phyloP scores from a whole-genome alignment of 768 basidiomycete species.

The Phlegmacium glaucopus region DNA sequence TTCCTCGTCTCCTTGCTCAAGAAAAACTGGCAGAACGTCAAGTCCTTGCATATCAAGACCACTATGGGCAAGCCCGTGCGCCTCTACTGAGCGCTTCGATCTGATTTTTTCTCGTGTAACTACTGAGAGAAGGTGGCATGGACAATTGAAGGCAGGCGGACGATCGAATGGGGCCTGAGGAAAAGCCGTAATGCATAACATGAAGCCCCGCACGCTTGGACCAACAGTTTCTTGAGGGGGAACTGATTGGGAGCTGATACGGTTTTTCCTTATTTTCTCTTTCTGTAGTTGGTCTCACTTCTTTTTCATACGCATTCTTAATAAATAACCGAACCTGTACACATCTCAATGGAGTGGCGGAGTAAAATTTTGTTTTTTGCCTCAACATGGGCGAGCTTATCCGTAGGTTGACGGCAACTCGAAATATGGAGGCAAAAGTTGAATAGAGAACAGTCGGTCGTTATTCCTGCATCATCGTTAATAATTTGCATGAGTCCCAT shows the following conservation, averaged over 20 bases:
- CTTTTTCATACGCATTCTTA: no score
- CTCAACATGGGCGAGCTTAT: no score
- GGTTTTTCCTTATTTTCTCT: slow-evolving; percentile 10
- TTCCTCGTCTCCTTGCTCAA: slow-evolving; percentile 98
- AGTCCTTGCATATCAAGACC: slow-evolving; percentile 96
- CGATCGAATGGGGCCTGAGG: no score
- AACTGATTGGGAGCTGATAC: slow-evolving; percentile 91
- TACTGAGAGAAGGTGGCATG: background rate
- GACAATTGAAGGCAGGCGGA: background rate
- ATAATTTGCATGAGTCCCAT: no score
- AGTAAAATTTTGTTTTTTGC: no score
- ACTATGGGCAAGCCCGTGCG: slow-evolving; percentile 99
- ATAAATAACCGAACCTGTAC: no score
- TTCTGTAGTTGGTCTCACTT: no score
- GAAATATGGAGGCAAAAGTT: no score
- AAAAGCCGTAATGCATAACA: slow-evolving; percentile 77
- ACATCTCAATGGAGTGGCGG: no score
- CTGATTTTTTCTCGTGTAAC: background rate
- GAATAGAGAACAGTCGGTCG: no score
- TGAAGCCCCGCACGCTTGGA: slow-evolving; percentile 98
- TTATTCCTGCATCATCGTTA: no score
- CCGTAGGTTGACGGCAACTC: no score
- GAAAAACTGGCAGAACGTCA: slow-evolving; percentile 99
- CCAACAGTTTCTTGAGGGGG: slow-evolving; percentile 76
- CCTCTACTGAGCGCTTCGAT: slow-evolving; percentile 63